These are phyloP conservation scores for Botrytis sinoallii DNA, from an alignment of 2,329 filamentous ascomycete genomes.

Conservation along the genomic window DNA sequence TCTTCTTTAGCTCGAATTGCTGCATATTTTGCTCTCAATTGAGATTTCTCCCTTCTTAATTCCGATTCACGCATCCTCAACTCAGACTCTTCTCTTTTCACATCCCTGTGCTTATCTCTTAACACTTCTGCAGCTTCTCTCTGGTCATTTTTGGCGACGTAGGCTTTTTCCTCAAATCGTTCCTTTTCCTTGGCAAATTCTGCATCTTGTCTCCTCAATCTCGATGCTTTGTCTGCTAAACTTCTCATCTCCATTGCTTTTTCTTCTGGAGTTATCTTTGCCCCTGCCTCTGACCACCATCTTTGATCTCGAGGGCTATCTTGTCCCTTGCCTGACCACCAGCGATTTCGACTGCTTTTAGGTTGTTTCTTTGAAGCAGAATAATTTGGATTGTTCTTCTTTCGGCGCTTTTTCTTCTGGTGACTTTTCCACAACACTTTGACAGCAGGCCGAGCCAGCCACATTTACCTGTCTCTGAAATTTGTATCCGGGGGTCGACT, in stretches of 20 bases:
- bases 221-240: neutral
- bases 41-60: neutral
- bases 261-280: neutral
- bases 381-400: neutral
- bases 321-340: neutral
- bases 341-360: neutral
- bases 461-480: neutral
- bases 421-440: neutral
- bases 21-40: neutral
- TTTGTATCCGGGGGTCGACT: neutral
- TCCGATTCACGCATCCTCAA: neutral
- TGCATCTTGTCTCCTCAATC: neutral
- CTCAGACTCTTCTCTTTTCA: neutral
- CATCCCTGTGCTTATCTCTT: neutral
- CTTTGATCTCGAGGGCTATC: neutral
- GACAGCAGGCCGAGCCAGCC: slow-evolving; percentile 1
- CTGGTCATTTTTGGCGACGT: neutral
- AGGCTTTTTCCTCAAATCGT: neutral
- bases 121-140: neutral
- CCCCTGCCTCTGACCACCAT: slow-evolving; percentile 1
- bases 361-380: neutral
- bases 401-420: neutral
- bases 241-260: neutral
- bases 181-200: neutral
- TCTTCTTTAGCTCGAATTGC: neutral